Evolutionary conservation across 2,329 filamentous ascomycete species (phyloP).

Genomic region (Colletotrichum agaves): DNA sequence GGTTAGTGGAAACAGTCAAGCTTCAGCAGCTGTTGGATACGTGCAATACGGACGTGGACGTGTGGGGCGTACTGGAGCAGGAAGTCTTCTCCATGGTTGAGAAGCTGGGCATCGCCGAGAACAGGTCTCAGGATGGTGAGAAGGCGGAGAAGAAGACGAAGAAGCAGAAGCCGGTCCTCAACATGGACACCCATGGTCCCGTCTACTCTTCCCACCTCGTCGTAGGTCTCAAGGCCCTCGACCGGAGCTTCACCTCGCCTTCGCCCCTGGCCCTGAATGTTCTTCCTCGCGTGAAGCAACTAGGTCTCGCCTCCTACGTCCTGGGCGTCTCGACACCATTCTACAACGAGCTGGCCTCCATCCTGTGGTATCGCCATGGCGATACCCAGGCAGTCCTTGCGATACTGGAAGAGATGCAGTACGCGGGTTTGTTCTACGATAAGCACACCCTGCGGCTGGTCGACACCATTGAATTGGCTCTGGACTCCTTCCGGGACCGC

Average conservation of each 20-base stretch:
- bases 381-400: constrained; percentile 66
- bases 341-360: constrained; percentile 73
- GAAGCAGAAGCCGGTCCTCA: constrained; percentile 44
- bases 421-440: constrained; percentile 69
- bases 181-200: constrained; percentile 69
- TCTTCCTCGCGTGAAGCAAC: constrained; percentile 73
- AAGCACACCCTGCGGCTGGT: constrained; percentile 54
- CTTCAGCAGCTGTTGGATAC: constrained; percentile 65
- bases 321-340: constrained; percentile 76
- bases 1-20: constrained; percentile 56
- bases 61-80: constrained; percentile 74
- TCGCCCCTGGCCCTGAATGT: constrained; percentile 71
- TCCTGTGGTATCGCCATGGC: constrained; percentile 70
- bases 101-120: constrained; percentile 62
- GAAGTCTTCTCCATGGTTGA: constrained; percentile 73
- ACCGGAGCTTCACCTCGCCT: constrained; percentile 64
- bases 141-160: constrained; percentile 10
- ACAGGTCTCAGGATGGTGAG: constrained; percentile 6
- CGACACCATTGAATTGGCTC: constrained; percentile 47
- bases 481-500: constrained; percentile 32
- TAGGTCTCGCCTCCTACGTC: constrained; percentile 77
- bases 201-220: constrained; percentile 73
- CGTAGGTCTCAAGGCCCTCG: constrained; percentile 66
- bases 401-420: constrained; percentile 73
- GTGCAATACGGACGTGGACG: constrained; percentile 68